Evolutionary conservation across 2,329 filamentous ascomycete genomes (phyloP), one percentile per base, ranked within the genome.

Genomic region (Fusarium sublunatum): DNA sequence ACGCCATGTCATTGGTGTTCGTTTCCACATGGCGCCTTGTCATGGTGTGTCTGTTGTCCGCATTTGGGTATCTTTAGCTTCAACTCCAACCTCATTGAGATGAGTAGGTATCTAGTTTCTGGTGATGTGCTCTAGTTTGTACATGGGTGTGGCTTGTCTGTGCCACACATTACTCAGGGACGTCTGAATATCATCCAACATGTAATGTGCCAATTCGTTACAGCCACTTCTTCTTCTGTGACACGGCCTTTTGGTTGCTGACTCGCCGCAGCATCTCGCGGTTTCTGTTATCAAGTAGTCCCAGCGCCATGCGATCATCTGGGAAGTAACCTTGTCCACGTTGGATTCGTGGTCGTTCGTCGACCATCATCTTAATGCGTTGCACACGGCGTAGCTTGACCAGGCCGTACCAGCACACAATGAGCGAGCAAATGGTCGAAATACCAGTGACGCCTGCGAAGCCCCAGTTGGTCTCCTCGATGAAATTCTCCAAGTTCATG

Each of bases 401-500:
- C 43, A 98, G 83, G 6, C 95, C 93, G 76, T 94, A 97, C 70
- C 86, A 85, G 79, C 91, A 94, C 47, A 97, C 91, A 8, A 93
- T 69, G 51, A 89, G 84, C 12, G 91, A 92, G 75, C 93, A 88
- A 53, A 89, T 70, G 53, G 89, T 84, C 54, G 91, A 96, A 59
- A 86, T 81, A 15, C 80, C 82, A 3, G 90, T 92, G 58, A 99
- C 88, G 50, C 86, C 86, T 42, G 83, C 84, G 75, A 99, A 98
- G 10, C 94, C 95, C 76, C 92, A 86, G 76, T 92, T 86, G 2
- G 91, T 93, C 74, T 98, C 94, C 80, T 99, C 95, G 70, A 98
- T 92, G 77, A 97, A 98, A 78, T 98, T 98, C 75, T 97, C 96
- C 65, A 99, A 82, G 80, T 99, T 99, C 93, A 98, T 98, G 70